Evolutionary conservation across 768 basidiomycete genomes (phyloP).

Genomic region (Auricularia auricula-judae): DNA sequence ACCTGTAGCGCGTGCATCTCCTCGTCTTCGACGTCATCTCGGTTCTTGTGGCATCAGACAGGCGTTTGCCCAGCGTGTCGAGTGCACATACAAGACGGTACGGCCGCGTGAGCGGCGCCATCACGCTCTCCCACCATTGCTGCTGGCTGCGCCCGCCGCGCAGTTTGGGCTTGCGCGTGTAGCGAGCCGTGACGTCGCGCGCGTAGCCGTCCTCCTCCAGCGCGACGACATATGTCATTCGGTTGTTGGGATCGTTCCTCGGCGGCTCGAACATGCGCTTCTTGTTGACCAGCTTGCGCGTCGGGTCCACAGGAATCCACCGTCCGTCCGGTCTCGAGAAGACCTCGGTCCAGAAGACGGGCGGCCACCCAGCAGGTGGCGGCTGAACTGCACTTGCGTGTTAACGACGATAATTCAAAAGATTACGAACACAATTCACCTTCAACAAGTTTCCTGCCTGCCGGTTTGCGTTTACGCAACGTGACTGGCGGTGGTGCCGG

Average conservation of each 20-base stretch:
- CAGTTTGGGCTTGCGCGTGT: conserved; percentile 73
- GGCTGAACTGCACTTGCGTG: conserved; percentile 2
- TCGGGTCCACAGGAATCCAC: conserved; percentile 91
- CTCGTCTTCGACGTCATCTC: conserved; percentile 89
- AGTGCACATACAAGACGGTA: conserved; percentile 43
- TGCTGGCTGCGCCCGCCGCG: conserved; percentile 54
- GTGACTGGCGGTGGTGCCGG: conserved; percentile 13
- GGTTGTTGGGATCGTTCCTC: conserved; percentile 42
- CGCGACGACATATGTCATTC: conserved; percentile 87
- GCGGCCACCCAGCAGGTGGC: conserved; percentile 38
- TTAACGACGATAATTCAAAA: not conserved
- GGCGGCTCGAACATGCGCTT: conserved; percentile 71
- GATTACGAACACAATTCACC: not conserved
- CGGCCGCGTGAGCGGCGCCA: conserved; percentile 53
- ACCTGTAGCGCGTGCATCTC: conserved; percentile 68
- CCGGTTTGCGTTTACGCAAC: conserved; percentile 4
- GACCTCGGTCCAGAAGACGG: conserved; percentile 95
- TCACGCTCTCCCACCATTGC: conserved; percentile 78
- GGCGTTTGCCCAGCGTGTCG: conserved; percentile 4
- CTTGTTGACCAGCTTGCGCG: conserved; percentile 70
- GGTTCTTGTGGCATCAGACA: conserved; percentile 39
- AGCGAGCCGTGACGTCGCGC: conserved; percentile 84
- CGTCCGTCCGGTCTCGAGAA: conserved; percentile 84
- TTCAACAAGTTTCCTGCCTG: conserved; percentile 4
- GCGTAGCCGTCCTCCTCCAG: conserved; percentile 92